These are phyloP conservation scores for Cordyceps militaris DNA, from an alignment of 2,329 filamentous ascomycete species.

Conservation along the genomic window DNA sequence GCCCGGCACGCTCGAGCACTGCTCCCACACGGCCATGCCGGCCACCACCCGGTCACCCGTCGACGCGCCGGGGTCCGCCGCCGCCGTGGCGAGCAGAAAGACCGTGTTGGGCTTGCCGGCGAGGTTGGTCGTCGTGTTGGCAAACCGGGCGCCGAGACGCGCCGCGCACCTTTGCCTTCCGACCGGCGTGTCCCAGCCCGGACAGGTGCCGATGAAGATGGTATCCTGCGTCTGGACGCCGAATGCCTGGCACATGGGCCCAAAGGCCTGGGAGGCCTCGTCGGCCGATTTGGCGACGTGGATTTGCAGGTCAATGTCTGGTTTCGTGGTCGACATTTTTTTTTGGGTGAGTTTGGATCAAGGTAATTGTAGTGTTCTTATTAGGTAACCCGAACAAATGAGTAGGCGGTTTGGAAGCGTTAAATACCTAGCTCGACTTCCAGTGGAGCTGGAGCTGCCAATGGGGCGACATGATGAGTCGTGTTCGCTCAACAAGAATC, in stretches of 20 bases:
- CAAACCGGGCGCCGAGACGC: conserved; percentile 36
- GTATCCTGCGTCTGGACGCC: conserved; percentile 43
- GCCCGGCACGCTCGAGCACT: conserved; percentile 42
- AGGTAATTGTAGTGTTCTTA: no score
- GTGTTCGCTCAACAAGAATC: no score
- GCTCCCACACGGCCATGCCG: conserved; percentile 49
- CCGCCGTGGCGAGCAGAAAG: conserved; percentile 51
- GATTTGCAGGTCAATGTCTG: conserved; percentile 12
- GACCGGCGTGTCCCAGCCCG: conserved; percentile 45
- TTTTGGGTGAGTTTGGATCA: no score
- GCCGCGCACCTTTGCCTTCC: conserved; percentile 31
- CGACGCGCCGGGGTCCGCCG: conserved; percentile 34
- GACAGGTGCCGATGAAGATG: conserved; percentile 45
- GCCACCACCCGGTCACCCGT: conserved; percentile 27
- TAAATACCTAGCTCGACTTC: no score
- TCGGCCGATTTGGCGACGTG: conserved; percentile 22
- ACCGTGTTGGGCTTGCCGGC: conserved; percentile 41
- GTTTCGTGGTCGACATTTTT: neutral
- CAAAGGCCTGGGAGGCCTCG: conserved; percentile 23
- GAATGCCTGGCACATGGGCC: conserved; percentile 31
- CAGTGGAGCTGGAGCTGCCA: no score
- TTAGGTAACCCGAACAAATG: no score
- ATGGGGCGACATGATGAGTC: no score
- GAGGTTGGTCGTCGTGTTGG: conserved; percentile 29
- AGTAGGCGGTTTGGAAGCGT: no score